These are phyloP conservation scores for Microbotryomycetes sp. DNA, from an alignment of 1,284 basidiomycete genomes.

Conservation along the genomic window DNA sequence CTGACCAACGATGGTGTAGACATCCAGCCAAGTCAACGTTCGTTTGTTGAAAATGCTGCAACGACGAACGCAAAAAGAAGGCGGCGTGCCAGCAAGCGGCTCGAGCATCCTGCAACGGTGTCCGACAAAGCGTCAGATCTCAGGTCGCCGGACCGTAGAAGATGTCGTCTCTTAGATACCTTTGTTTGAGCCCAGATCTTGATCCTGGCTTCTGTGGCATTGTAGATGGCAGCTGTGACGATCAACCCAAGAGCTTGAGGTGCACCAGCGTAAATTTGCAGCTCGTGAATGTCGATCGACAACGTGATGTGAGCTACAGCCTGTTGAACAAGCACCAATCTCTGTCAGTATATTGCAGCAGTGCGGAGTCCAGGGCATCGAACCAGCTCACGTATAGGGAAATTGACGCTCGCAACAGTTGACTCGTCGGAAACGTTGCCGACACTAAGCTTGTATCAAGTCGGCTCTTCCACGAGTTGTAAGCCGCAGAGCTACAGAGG, in stretches of 20 bases:
- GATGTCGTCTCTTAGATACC: constrained; percentile 3
- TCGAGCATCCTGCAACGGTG: constrained; percentile 18
- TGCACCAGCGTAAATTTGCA: constrained; percentile 37
- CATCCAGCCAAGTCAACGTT: constrained; percentile 31
- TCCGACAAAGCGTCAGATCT: no score
- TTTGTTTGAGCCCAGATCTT: constrained; percentile 18
- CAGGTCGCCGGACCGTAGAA: no score
- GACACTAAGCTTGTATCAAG: constrained; percentile 32
- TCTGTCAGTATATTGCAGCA: neutral
- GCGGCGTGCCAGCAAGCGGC: constrained; percentile 37
- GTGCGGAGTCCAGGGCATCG: neutral
- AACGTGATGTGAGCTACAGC: constrained; percentile 37
- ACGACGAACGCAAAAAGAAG: constrained; percentile 30
- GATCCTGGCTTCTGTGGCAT: constrained; percentile 26
- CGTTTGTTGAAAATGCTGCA: constrained; percentile 29
- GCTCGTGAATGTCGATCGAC: constrained; percentile 35
- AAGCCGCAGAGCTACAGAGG: constrained; percentile 25
- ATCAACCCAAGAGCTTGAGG: constrained; percentile 30
- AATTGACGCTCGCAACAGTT: constrained; percentile 35
- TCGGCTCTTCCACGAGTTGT: constrained; percentile 36
- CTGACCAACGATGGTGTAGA: constrained; percentile 31
- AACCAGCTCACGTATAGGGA: constrained; percentile 27
- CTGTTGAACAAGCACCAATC: neutral
- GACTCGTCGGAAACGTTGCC: constrained; percentile 27
- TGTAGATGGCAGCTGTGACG: constrained; percentile 25